phyloP scores from a whole-genome alignment of 179 eudicot species.

The Pouteria campechiana region DNA sequence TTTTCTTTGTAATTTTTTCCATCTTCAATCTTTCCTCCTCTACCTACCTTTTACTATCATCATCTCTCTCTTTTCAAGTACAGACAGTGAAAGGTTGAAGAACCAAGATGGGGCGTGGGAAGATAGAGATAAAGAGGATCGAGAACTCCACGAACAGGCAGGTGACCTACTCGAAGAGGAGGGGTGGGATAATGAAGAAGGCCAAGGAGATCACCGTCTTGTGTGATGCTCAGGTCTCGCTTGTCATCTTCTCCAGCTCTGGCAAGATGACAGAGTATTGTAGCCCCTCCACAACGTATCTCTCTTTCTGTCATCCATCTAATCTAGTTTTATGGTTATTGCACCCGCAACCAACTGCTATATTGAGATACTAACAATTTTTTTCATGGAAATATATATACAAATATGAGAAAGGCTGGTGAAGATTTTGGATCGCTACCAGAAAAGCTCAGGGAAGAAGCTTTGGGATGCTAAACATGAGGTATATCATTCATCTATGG shows the following conservation, averaged over 20 bases:
- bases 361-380: neutral
- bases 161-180: slow-evolving; percentile 64
- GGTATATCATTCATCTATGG: slow-evolving; percentile 28
- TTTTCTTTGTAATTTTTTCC: too few species aligned
- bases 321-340: neutral
- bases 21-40: too few species aligned
- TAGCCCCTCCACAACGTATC: slow-evolving; percentile 37
- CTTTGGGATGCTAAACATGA: slow-evolving; percentile 93
- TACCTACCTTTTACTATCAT: too few species aligned
- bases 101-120: slow-evolving; percentile 57
- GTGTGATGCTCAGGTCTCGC: slow-evolving; percentile 65
- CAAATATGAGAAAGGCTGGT: slow-evolving; percentile 25
- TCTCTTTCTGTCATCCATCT: neutral
- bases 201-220: slow-evolving; percentile 61
- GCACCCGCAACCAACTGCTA: neutral
- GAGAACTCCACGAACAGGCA: slow-evolving; percentile 66
- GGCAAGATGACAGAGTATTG: slow-evolving; percentile 55
- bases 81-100: neutral
- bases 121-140: slow-evolving; percentile 69
- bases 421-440: slow-evolving; percentile 50
- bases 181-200: slow-evolving; percentile 50
- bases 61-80: too few species aligned
- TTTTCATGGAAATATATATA: neutral
- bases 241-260: slow-evolving; percentile 38
- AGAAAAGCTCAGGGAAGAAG: slow-evolving; percentile 34